A percentile compares a stretch with the other conserved stretches of the same genome.
Conservation (phyloP, 306 rosid genomes). For the Casuarina glauca region DNA sequence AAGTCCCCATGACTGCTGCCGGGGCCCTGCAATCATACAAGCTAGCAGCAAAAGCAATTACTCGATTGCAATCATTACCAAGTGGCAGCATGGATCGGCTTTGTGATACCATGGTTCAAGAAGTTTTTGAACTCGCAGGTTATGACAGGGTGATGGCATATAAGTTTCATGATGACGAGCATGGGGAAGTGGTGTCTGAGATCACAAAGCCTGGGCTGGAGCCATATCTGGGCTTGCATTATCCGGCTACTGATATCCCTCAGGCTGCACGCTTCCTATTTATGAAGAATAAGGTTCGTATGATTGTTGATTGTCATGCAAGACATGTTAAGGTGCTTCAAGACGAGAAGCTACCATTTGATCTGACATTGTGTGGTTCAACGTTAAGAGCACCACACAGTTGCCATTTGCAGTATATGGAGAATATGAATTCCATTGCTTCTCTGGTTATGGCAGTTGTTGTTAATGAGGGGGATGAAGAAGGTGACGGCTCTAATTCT, state of each 20-base stretch:
- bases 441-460: constrained; percentile 94
- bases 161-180: constrained; percentile 96
- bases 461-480: constrained; percentile 86
- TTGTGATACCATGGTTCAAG: constrained; percentile 93
- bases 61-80: constrained; percentile 79
- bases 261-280: constrained; percentile 91
- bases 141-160: constrained; percentile 99
- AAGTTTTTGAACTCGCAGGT: constrained; percentile 93
- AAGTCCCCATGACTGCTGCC: constrained; percentile 88
- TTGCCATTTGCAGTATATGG: constrained; percentile 84
- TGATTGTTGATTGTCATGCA: constrained; percentile 95
- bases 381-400: constrained; percentile 91
- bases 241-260: constrained; percentile 95
- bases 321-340: constrained; percentile 73
- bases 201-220: constrained; percentile 74
- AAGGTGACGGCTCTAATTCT: constrained; percentile 54
- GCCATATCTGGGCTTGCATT: constrained; percentile 89
- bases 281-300: constrained; percentile 85
- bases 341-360: constrained; percentile 73
- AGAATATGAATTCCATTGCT: constrained; percentile 85
- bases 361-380: constrained; percentile 90
- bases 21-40: constrained; percentile 94
- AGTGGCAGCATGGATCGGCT: constrained; percentile 91
- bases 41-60: constrained; percentile 93
- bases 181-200: constrained; percentile 93